Evolutionary conservation across 1,284 basidiomycete species (phyloP).

Genomic region (Coriolopsis trogii): DNA sequence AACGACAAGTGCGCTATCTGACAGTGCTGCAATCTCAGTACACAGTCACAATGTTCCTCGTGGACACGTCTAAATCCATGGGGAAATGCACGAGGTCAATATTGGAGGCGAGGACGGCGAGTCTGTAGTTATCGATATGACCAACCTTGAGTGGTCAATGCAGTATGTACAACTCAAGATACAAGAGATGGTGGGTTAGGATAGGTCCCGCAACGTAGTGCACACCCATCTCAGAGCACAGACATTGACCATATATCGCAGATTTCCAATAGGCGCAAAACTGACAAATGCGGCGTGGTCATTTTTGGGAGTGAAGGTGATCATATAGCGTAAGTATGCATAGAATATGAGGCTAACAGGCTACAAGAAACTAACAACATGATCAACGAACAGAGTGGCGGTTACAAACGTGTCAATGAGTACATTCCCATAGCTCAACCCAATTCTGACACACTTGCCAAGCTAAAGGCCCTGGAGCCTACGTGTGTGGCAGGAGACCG

Average conservation of each 20-base stretch:
- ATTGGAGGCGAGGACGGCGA: conserved; percentile 57
- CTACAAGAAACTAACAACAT: conserved; percentile 85
- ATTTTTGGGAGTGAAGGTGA: conserved; percentile 81
- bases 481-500: conserved; percentile 70
- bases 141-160: conserved; percentile 80
- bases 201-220: no score
- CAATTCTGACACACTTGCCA: conserved; percentile 74
- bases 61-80: conserved; percentile 91
- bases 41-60: conserved; percentile 82
- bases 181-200: conserved; percentile 88
- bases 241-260: no score
- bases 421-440: conserved; percentile 82
- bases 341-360: no score
- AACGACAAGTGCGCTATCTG: neutral
- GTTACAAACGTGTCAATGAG: conserved; percentile 79
- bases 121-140: conserved; percentile 56
- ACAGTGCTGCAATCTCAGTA: conserved; percentile 54
- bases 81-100: conserved; percentile 60
- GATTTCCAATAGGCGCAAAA: conserved; percentile 90
- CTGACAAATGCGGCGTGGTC: conserved; percentile 88
- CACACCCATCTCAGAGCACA: no score
- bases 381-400: conserved; percentile 61
- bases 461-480: conserved; percentile 67
- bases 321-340: no score
- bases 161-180: conserved; percentile 88